phyloP scores from a whole-genome alignment of 1,139 yeast genomes.

The Pichia sp. region DNA sequence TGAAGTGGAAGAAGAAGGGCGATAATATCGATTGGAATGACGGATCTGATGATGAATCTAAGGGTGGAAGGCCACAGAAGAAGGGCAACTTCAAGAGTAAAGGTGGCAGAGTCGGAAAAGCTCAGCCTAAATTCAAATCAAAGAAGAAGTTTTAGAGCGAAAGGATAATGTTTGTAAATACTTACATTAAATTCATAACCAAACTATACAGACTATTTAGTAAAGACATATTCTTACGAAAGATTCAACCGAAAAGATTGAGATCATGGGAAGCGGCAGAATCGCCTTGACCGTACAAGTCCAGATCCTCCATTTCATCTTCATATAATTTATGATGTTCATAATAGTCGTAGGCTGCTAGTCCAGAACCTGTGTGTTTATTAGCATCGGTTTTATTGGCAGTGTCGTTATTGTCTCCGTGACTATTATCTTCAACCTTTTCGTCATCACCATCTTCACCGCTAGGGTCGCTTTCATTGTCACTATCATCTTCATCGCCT shows the following conservation, averaged over 20 bases:
- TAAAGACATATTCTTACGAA: constrained; percentile 3
- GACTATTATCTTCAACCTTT: not conserved
- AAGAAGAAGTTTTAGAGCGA: constrained; percentile 44
- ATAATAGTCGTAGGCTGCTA: constrained; percentile 26
- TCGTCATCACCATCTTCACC: too few species aligned
- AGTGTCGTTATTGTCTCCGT: not conserved
- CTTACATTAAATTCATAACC: not conserved
- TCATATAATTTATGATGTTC: constrained; percentile 23
- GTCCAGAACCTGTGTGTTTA: constrained; percentile 5
- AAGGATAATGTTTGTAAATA: constrained; percentile 19
- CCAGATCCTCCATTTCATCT: constrained; percentile 17
- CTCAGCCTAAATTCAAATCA: constrained; percentile 48
- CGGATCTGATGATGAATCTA: constrained; percentile 19
- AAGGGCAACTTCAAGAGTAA: constrained; percentile 10
- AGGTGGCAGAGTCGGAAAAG: constrained; percentile 30
- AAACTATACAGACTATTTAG: not conserved
- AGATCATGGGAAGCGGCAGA: constrained; percentile 15
- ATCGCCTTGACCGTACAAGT: constrained; percentile 19
- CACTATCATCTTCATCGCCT: not conserved
- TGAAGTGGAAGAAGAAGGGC: constrained; percentile 68
- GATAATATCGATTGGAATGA: constrained; percentile 51
- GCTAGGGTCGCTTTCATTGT: not conserved
- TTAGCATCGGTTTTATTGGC: constrained; percentile 1
- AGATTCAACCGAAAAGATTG: constrained; percentile 19
- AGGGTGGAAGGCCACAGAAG: constrained; percentile 2